Evolutionary conservation across 2,329 filamentous ascomycete genomes (phyloP).

Genomic region (Aspergillus sclerotialis): DNA sequence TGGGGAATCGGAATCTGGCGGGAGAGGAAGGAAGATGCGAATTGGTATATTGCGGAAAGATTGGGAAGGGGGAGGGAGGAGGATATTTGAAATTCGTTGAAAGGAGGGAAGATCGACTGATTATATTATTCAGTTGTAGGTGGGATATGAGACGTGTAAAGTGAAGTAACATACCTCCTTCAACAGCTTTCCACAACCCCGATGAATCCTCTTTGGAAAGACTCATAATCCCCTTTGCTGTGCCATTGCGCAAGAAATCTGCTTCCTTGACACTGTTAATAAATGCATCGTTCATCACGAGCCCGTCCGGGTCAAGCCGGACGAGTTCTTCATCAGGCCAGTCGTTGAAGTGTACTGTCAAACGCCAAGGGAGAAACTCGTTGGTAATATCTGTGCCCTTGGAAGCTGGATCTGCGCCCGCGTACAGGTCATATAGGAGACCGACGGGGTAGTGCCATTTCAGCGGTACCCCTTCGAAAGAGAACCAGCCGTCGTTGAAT

Average conservation of each 20-base stretch:
- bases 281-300: constrained; percentile 57
- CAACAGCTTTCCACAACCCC: constrained; percentile 72
- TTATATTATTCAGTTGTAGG: background rate
- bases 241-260: constrained; percentile 81
- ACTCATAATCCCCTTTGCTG: constrained; percentile 83
- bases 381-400: constrained; percentile 10
- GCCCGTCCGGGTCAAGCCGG: constrained; percentile 47
- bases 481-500: constrained; percentile 54
- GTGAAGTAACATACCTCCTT: constrained; percentile 51
- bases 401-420: constrained; percentile 44
- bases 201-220: constrained; percentile 78
- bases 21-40: constrained; percentile 72
- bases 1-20: constrained; percentile 45
- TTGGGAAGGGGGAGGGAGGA: constrained; percentile 61
- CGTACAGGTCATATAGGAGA: constrained; percentile 63
- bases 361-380: constrained; percentile 51
- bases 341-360: constrained; percentile 55
- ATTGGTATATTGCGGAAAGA: constrained; percentile 78
- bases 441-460: constrained; percentile 69
- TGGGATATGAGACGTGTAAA: background rate
- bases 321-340: constrained; percentile 55
- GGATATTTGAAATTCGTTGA: constrained; percentile 66
- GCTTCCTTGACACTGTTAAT: constrained; percentile 71
- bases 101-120: constrained; percentile 67
- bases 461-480: constrained; percentile 59